Percentiles rank a stretch among this genome's conserved stretches.
These are phyloP conservation scores for Aquilaria yunnanensis DNA, from an alignment of 345 rosid genomes.

Conservation along the genomic window DNA sequence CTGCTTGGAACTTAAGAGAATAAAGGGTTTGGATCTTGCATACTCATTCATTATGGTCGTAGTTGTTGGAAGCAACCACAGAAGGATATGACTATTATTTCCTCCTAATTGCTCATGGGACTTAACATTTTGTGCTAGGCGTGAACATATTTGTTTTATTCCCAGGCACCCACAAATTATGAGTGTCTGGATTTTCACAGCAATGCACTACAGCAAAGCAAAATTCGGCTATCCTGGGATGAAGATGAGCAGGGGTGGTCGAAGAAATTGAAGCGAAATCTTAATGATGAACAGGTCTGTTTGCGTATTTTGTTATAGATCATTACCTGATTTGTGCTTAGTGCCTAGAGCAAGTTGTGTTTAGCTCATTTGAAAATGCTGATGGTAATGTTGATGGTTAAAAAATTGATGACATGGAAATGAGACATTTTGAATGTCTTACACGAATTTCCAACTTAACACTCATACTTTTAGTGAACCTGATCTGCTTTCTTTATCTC, in stretches of 20 bases:
- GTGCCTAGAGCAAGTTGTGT: too few relatives aligned
- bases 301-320: background rate
- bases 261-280: conserved; percentile 67
- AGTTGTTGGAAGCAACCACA: too few relatives aligned
- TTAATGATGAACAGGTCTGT: conserved; percentile 72
- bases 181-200: conserved; percentile 74
- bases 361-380: background rate
- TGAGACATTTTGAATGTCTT: background rate
- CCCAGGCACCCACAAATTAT: conserved; percentile 67
- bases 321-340: background rate
- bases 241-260: conserved; percentile 91
- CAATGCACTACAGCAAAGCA: conserved; percentile 80
- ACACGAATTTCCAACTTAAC: background rate
- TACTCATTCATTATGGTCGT: too few relatives aligned
- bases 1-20: too few relatives aligned
- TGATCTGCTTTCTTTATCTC: conserved; percentile 1
- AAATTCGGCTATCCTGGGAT: conserved; percentile 79
- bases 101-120: too few relatives aligned
- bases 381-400: background rate
- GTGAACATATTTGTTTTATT: conserved; percentile 9
- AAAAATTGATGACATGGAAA: background rate
- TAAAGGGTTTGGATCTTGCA: too few relatives aligned
- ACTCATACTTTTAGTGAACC: background rate
- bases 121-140: background rate
- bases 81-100: too few relatives aligned